phyloP scores from a whole-genome alignment of 495 filamentous ascomycete genomes.

The Penicillium psychrofluorescens region DNA sequence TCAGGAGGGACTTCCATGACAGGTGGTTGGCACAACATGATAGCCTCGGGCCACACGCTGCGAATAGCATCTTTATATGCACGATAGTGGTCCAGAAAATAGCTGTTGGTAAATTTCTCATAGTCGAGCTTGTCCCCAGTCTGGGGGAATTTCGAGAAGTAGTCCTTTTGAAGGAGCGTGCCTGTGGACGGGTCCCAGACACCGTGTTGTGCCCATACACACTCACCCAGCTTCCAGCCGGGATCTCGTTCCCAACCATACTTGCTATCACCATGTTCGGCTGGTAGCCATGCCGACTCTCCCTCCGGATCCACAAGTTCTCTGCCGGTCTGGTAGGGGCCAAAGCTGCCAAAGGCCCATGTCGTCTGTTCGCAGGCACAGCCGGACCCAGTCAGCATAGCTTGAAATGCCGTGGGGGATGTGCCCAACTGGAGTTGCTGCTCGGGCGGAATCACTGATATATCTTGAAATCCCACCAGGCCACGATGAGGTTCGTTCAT shows the following conservation, averaged over 20 bases:
- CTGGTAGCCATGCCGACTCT: slow-evolving; percentile 73
- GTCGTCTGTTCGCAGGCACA: slow-evolving; percentile 81
- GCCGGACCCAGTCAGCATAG: slow-evolving; percentile 83
- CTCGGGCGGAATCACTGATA: slow-evolving; percentile 73
- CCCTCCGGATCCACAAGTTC: slow-evolving; percentile 84
- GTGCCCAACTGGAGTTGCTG: slow-evolving; percentile 92
- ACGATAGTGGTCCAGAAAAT: slow-evolving; percentile 82
- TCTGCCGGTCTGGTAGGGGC: slow-evolving; percentile 80
- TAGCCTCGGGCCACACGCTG: slow-evolving; percentile 65
- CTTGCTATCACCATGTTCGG: slow-evolving; percentile 69
- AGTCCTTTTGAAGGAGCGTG: slow-evolving; percentile 72
- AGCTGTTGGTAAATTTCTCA: slow-evolving; percentile 77
- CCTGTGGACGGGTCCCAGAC: slow-evolving; percentile 85
- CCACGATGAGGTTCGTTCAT: slow-evolving; percentile 93
- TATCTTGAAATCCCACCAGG: slow-evolving; percentile 76
- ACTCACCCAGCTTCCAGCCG: slow-evolving; percentile 85
- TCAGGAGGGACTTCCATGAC: slow-evolving; percentile 84
- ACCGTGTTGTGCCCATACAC: slow-evolving; percentile 94
- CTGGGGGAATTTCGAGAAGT: slow-evolving; percentile 70
- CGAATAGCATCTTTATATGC: slow-evolving; percentile 67
- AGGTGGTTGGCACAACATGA: slow-evolving; percentile 87
- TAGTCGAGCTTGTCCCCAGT: slow-evolving; percentile 70
- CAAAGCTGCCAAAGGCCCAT: slow-evolving; percentile 90
- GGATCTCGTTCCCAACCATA: slow-evolving; percentile 90
- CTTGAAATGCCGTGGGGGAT: slow-evolving; percentile 90